Evolutionary conservation across 306 rosid species (phyloP), one percentile per base, ranked within the genome.

Genomic region (Canavalia ensiformis): DNA sequence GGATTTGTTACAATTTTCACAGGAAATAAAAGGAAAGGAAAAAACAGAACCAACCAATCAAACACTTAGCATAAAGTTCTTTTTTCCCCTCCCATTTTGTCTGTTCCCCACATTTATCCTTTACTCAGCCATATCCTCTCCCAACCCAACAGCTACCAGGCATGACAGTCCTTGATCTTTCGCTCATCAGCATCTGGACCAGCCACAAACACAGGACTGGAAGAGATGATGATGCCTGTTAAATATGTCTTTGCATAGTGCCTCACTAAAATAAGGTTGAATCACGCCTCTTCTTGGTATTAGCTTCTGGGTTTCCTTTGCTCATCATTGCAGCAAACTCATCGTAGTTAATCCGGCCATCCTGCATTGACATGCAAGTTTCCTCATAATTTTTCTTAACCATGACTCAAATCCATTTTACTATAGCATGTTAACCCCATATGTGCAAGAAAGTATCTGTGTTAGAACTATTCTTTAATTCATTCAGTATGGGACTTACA

Each of bases 291-390:
- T 95, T 95, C 88, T 82, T 93, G 3, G 92, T 93, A 55, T 76
- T 60, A 33, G 79, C 83, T 51, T 95, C 99, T 52, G 89, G 87
- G 81, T 84, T 82, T 81, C 99, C 99, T 89, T 93, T 95, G 69
- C 88, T 88, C 99, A 95, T 95, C 99, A 95, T 95, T n/a, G 97
- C 97, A 49, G 78, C 91, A 78, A 95, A 95, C 75, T 95, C 99
- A 9, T 95, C 97, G 11, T 95, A 95, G 88, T 95, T 95, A 72
- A 95, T 95, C 45, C 89, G 87, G 5, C 99, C 99, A 84, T 95
- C 99, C 99, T 95, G 85, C 77, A 41, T 9, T 49, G 9, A 42
- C 67, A 74, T 39, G 6, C n/a, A 46, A 57, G 9, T 50, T 81
- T 75, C 1, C 9, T 69, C 55, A 0, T 8, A 18, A 47, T 11